These are phyloP conservation scores for Hydnomerulius pinastri DNA, from an alignment of 768 basidiomycete genomes.

Conservation along the genomic window DNA sequence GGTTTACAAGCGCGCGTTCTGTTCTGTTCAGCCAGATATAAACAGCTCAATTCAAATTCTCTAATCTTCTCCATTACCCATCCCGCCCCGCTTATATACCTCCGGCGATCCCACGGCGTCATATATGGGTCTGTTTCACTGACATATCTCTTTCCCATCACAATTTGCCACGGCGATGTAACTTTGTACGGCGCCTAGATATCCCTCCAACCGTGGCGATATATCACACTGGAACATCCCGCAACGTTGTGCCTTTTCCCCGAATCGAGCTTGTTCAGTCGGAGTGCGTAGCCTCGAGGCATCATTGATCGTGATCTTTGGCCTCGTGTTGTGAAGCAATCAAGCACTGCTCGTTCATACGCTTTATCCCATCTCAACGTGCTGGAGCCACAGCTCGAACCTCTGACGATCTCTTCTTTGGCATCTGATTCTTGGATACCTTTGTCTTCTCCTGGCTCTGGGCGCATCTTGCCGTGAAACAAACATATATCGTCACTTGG, in stretches of 20 bases:
- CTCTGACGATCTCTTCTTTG: conserved; percentile 5
- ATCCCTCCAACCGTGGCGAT: conserved; percentile 1
- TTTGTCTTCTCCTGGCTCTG: background rate
- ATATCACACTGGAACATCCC: background rate
- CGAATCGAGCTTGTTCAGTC: conserved; percentile 11
- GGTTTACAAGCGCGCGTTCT: too few relatives aligned
- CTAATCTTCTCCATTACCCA: conserved; percentile 3
- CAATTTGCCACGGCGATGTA: background rate
- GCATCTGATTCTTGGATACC: background rate
- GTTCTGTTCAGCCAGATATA: conserved; percentile 5
- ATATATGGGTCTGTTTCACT: background rate
- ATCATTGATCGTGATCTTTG: conserved; percentile 28
- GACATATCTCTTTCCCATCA: background rate
- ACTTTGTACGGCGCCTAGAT: conserved; percentile 4
- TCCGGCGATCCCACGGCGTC: conserved; percentile 6
- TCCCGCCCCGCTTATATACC: background rate
- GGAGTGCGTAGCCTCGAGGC: conserved; percentile 25
- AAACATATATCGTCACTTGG: too few relatives aligned
- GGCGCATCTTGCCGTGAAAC: too few relatives aligned
- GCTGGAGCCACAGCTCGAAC: background rate
- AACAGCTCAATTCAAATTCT: conserved; percentile 9
- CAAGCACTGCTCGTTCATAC: conserved; percentile 6
- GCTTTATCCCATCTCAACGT: background rate
- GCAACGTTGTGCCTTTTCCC: conserved; percentile 11
- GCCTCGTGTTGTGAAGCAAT: conserved; percentile 16